Conservation (phyloP, 176 grass and related monocot species). For the Carex scoparia region DNA sequence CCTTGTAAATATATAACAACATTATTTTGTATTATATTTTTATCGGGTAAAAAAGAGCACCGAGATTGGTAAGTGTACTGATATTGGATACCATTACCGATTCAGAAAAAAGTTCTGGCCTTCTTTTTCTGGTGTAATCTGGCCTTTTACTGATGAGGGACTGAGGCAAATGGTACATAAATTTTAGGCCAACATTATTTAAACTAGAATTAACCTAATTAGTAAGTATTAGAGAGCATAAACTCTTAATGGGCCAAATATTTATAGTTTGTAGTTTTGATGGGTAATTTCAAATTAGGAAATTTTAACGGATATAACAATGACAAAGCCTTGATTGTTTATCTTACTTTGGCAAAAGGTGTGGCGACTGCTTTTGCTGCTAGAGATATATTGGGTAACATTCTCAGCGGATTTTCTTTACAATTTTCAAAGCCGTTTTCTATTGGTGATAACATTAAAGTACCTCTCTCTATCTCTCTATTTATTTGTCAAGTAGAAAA, state of each 20-base stretch:
- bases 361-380: slow-evolving; percentile 98
- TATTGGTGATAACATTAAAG: slow-evolving; percentile 88
- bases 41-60: neutral
- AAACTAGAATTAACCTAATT: slow-evolving; percentile 1
- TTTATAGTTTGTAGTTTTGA: neutral
- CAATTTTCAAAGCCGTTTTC: slow-evolving; percentile 85
- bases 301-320: neutral
- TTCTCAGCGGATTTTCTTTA: slow-evolving; percentile 84
- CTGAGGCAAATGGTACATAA: neutral
- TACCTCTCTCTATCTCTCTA: slow-evolving; percentile 12
- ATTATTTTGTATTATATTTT: neutral
- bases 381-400: slow-evolving; percentile 95
- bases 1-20: neutral
- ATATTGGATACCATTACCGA: neutral
- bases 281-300: neutral
- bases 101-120: neutral
- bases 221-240: neutral
- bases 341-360: slow-evolving; percentile 49
- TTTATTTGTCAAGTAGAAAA: neutral
- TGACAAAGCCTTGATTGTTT: neutral
- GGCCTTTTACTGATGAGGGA: neutral
- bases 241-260: neutral
- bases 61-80: neutral
- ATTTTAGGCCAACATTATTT: neutral
- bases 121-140: neutral